Conservation (phyloP, 768 basidiomycete genomes). For the Chlorophyllum brunneum region DNA sequence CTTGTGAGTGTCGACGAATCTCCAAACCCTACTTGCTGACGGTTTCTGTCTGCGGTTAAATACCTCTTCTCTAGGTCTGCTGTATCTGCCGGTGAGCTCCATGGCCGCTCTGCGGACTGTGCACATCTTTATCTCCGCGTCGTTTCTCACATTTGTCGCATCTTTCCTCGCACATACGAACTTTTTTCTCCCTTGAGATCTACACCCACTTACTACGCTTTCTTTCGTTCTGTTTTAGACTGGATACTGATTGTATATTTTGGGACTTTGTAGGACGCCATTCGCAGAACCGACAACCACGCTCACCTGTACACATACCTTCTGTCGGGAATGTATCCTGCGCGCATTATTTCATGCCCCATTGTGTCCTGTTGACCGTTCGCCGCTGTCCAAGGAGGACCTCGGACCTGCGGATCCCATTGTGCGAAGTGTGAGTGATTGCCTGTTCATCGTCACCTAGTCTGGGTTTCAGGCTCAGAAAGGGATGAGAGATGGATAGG, state of each 20-base stretch:
- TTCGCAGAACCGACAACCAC: slow-evolving; percentile 77
- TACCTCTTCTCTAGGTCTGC: slow-evolving; percentile 46
- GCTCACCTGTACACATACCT: slow-evolving; percentile 76
- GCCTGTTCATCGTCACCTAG: background rate
- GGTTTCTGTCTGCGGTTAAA: no score
- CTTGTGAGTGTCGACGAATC: slow-evolving; percentile 40
- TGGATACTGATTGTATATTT: slow-evolving; percentile 6
- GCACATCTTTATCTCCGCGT: background rate
- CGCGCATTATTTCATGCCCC: slow-evolving; percentile 61
- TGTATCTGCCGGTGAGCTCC: slow-evolving; percentile 65
- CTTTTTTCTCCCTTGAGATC: background rate
- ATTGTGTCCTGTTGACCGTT: slow-evolving; percentile 85
- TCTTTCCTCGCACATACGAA: background rate
- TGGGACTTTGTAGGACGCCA: slow-evolving; percentile 43
- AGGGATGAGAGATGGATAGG: no score
- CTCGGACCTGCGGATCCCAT: slow-evolving; percentile 69
- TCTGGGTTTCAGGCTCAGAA: no score
- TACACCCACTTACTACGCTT: background rate
- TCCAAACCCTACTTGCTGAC: no score
- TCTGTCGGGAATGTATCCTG: slow-evolving; percentile 80
- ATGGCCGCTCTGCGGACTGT: no score
- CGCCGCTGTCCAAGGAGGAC: slow-evolving; percentile 53
- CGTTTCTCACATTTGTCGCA: background rate
- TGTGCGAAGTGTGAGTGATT: slow-evolving; percentile 60
- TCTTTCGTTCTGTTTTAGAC: background rate